phyloP scores from a whole-genome alignment of 805 yeast species.

The Kazachstania kunashirensis region DNA sequence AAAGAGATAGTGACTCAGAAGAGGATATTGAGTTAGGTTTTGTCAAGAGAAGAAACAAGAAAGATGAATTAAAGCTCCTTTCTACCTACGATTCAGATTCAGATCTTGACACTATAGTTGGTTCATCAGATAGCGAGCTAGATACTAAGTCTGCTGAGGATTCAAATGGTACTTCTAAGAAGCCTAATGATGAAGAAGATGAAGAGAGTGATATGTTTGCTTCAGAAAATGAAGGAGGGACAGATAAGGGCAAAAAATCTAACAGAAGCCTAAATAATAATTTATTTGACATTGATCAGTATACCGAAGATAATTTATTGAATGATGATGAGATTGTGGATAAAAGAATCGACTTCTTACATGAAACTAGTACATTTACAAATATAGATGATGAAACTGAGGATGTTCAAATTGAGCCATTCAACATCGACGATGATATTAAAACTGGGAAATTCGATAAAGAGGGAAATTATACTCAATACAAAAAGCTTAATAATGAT shows the following conservation, averaged over 20 bases:
- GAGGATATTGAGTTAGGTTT: conserved; percentile 1
- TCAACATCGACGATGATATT: conserved; percentile 41
- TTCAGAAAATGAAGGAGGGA: conserved; percentile 4
- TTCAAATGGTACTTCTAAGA: not conserved
- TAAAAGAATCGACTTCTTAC: too few relatives aligned
- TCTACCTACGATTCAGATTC: conserved; percentile 3
- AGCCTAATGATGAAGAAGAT: not conserved
- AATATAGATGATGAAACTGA: not conserved
- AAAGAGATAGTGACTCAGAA: too few relatives aligned
- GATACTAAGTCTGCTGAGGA: not conserved
- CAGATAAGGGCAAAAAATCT: not conserved
- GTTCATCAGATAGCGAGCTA: not conserved
- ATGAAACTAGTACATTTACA: too few relatives aligned
- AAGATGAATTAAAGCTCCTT: not conserved
- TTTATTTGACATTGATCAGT: conserved; percentile 18
- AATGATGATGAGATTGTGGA: not conserved
- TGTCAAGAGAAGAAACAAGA: not conserved
- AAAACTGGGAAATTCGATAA: conserved; percentile 41
- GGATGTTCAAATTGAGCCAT: conserved; percentile 34
- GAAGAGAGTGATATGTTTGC: conserved; percentile 5
- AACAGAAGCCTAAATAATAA: conserved; percentile 4
- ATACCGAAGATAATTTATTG: conserved; percentile 13
- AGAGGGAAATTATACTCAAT: conserved; percentile 40
- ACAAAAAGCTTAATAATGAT: conserved; percentile 25
- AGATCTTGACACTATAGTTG: not conserved